Evolutionary conservation across 495 filamentous ascomycete genomes (phyloP), one percentile per base, ranked within the genome.

Genomic region (Penicillium coprophilum): DNA sequence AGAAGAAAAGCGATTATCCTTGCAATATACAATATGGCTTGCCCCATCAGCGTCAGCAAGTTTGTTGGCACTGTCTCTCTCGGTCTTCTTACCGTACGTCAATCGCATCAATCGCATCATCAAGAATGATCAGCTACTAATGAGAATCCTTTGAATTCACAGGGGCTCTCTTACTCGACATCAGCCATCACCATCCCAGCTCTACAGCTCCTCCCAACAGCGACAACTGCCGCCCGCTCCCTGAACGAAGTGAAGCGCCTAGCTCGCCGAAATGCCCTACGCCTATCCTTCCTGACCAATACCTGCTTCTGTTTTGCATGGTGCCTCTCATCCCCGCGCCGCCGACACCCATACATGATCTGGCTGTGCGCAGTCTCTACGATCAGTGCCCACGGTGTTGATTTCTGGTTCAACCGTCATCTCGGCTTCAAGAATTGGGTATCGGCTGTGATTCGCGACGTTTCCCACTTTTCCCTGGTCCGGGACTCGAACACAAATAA

Each of bases 51-150:
- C 40, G 72, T 87, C 68, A 81, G 85, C 71, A 96, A 96, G 72
- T 96, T 96, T 71, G 86, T 96, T 55, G 92, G 92, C 63, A 92
- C 90, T 24, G 82, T 96, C 54, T 91, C 86, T 48, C 80, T 96
- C 30, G 92, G 92, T 55, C 81, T 96, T 20, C 71, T 96, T 68
- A 96, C 92, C 24, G 91, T 95, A 84, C 64, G 82, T 75, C 46
- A 40, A 50, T 43, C 43, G 49, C 46, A 46, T 47, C 44, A 30
- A 38, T 38, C n/a, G 36, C 48, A 53, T 31, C 41, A 57, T 13
- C 41, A 15, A 13, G 30, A 17, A 15, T 7, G 32, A 2, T 21
- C 56, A 54, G n/a, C 17, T 7, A 24, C 11, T 31, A 7, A 44
- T 31, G 28, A 47, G 23, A 28, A 44, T 57, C 11, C 13, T 11